Base-by-base conservation (phyloP, 2,329 filamentous ascomycete genomes). In the Exophiala oligosperma region DNA sequence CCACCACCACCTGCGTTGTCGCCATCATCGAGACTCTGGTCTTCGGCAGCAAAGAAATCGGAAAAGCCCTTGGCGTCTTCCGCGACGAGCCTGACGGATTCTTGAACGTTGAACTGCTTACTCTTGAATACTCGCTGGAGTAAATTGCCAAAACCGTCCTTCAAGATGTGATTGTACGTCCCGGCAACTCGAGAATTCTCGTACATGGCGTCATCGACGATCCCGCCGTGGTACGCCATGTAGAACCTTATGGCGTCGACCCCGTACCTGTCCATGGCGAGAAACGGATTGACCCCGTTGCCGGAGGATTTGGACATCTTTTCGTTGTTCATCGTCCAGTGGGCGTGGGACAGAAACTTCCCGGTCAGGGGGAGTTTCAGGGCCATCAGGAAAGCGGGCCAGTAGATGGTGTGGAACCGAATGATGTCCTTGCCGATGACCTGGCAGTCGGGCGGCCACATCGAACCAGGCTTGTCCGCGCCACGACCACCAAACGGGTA, bases 231-330 rank as follows among this genome's bases (percentile, higher is more conserved):
- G 61, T 88, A 84, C 63, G 91, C 84, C 64, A 99, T 83, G 73
- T 93, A 99, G 75, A 90, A 97, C 8, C 94, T 88, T 81, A 99
- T 86, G 0, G 87, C 82, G 71, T 99, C 95, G 3, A 92, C 79
- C 2, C 91, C 92, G 75, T 92, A 99, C 5, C 92, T 84, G 63
- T 96, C 88, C 49, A 97, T 83, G 11, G 94, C 94, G 66, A 91
- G 91, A 70, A 95, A 92, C 0, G 94, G 94, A 69, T 96, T 94
- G 44, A 99, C 93, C 1, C 96, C 93, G 71, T 97, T 97, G 62
- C 94, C 94, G 1, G 89, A 85, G 1, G 91, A 96, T 73, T 99
- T 99, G 61, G 92, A 93, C 92, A 99, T 99, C 74, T 99, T 99
- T 66, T 87, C 84, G 53, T 85, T 85, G 56, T 90, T 90, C 76